phyloP scores from a whole-genome alignment of 805 yeast genomes.

The Metschnikowia rubicola region DNA sequence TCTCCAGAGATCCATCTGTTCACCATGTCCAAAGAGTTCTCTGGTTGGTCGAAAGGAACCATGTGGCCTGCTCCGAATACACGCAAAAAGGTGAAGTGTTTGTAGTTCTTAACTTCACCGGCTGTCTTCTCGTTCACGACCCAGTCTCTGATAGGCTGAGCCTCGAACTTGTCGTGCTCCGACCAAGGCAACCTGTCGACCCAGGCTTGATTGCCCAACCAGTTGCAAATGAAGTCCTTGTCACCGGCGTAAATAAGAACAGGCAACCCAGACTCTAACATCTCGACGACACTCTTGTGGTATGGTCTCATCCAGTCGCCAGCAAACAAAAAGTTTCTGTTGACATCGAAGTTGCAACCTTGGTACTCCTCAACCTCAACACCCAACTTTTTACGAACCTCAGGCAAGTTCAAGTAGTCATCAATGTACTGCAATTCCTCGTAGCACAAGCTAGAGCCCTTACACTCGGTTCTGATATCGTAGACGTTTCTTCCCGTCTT shows the following conservation, averaged over 20 bases:
- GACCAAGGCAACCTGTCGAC: slow-evolving; percentile 41
- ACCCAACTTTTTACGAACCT: slow-evolving; percentile 79
- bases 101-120: slow-evolving; percentile 75
- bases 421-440: slow-evolving; percentile 72
- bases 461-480: slow-evolving; percentile 81
- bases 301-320: slow-evolving; percentile 95
- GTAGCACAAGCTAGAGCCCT: slow-evolving; percentile 69
- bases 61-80: slow-evolving; percentile 91
- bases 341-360: slow-evolving; percentile 75
- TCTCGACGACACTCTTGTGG: slow-evolving; percentile 65
- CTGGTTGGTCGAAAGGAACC: slow-evolving; percentile 92
- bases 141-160: slow-evolving; percentile 43
- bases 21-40: slow-evolving; percentile 71
- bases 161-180: slow-evolving; percentile 39
- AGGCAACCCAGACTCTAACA: slow-evolving; percentile 64
- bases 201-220: slow-evolving; percentile 91
- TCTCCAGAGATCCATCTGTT: slow-evolving; percentile 83
- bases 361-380: slow-evolving; percentile 80
- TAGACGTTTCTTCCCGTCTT: slow-evolving; percentile 86
- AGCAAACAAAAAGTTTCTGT: slow-evolving; percentile 73
- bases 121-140: slow-evolving; percentile 30
- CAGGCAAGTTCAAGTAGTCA: slow-evolving; percentile 69
- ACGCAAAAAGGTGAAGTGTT: slow-evolving; percentile 75
- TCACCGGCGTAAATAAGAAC: slow-evolving; percentile 92
- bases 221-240: slow-evolving; percentile 87